Percentiles rank a stretch among this genome's conserved stretches.
phyloP scores from a whole-genome alignment of 176 grass and related monocot species.

The Saccharum officinarum region DNA sequence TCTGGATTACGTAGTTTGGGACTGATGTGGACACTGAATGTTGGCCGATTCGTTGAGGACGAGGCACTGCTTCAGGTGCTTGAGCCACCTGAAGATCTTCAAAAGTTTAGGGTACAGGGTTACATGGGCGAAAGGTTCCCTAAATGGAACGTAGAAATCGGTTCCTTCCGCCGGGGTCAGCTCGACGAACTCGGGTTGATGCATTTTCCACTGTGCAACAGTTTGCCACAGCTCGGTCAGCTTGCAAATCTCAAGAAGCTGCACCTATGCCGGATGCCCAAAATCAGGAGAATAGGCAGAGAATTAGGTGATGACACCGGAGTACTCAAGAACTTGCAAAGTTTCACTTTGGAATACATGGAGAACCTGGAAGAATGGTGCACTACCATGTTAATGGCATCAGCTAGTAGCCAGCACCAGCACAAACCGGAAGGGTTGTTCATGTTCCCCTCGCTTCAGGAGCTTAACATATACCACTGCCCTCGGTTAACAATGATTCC shows the following conservation, averaged over 20 bases:
- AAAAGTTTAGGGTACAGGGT: background rate
- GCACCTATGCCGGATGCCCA: constrained; percentile 3
- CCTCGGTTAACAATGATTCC: background rate
- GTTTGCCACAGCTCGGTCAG: background rate
- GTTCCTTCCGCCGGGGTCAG: background rate
- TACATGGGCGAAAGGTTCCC: constrained; percentile 24
- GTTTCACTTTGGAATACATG: constrained; percentile 19
- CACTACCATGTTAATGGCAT: background rate
- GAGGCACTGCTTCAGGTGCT: constrained; percentile 9
- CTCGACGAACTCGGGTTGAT: background rate
- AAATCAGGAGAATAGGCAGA: background rate
- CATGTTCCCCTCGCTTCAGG: constrained; percentile 10
- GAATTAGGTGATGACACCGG: background rate
- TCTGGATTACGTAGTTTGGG: constrained; percentile 1
- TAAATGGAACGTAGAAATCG: background rate
- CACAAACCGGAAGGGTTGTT: background rate
- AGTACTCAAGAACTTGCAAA: background rate
- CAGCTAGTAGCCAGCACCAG: background rate
- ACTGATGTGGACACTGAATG: constrained; percentile 12
- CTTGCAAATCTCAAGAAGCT: constrained; percentile 15
- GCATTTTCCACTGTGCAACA: background rate
- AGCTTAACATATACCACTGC: constrained; percentile 12
- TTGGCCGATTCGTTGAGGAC: background rate
- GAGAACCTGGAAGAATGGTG: constrained; percentile 7
- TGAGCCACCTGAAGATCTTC: background rate